These are phyloP conservation scores for Puccinia horiana DNA, from an alignment of 1,284 basidiomycete genomes.

Conservation along the genomic window DNA sequence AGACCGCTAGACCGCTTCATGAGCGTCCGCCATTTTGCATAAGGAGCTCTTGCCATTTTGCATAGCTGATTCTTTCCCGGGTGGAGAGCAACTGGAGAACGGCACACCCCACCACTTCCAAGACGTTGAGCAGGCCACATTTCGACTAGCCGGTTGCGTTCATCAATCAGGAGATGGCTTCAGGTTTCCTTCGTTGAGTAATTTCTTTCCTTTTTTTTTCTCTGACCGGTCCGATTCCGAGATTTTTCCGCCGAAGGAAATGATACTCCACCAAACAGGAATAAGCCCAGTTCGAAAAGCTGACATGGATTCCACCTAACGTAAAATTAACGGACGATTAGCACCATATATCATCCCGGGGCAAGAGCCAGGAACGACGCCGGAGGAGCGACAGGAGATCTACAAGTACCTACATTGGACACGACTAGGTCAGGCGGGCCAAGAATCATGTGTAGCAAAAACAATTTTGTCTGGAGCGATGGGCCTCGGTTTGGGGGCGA, in stretches of 20 bases:
- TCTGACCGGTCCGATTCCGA: background rate
- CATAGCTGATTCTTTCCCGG: too few relatives aligned
- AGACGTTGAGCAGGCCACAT: too few relatives aligned
- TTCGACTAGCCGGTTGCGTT: too few relatives aligned
- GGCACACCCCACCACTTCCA: too few relatives aligned
- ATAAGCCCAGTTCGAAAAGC: background rate
- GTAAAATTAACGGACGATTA: background rate
- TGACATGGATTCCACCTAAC: background rate
- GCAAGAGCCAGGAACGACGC: conserved; percentile 54
- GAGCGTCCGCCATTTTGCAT: too few relatives aligned
- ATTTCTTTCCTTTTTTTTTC: background rate
- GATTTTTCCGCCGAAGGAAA: too few relatives aligned
- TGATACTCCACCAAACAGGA: background rate
- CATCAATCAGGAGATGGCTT: background rate
- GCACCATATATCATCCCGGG: conserved; percentile 54
- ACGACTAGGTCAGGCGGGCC: conserved; percentile 53
- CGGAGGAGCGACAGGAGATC: conserved; percentile 52
- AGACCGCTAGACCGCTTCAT: too few relatives aligned
- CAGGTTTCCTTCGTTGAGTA: conserved; percentile 12
- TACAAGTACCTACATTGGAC: conserved; percentile 54
- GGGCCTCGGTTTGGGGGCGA: conserved; percentile 83
- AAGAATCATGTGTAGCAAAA: conserved; percentile 54
- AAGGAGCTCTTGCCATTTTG: too few relatives aligned
- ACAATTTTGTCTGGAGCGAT: conserved; percentile 53
- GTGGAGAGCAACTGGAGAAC: too few relatives aligned